Evolutionary conservation across 257 asterid genomes (phyloP).

Genomic region (Salvia splendens): DNA sequence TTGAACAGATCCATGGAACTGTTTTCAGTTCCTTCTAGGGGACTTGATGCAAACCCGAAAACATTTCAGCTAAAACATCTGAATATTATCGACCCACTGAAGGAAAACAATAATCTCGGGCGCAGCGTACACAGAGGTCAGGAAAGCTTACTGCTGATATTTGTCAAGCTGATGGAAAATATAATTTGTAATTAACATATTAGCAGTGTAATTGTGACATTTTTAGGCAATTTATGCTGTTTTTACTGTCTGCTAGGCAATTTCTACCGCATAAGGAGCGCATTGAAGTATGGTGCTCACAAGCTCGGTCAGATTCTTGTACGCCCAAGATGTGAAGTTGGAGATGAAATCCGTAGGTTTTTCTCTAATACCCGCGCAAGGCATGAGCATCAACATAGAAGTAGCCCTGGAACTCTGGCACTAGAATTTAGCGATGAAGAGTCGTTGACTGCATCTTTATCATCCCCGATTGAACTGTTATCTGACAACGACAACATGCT

Average conservation of each 20-base stretch:
- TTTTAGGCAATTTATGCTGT: background rate
- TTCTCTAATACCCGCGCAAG: slow-evolving; percentile 62
- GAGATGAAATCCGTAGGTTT: slow-evolving; percentile 51
- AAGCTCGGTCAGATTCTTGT: slow-evolving; percentile 66
- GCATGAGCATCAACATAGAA: slow-evolving; percentile 40
- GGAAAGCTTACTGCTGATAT: slow-evolving; percentile 19
- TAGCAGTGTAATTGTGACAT: no score
- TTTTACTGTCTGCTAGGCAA: slow-evolving; percentile 50
- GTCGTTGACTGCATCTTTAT: slow-evolving; percentile 38
- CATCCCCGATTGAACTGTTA: slow-evolving; percentile 44
- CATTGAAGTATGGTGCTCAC: slow-evolving; percentile 81
- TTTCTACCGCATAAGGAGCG: slow-evolving; percentile 83
- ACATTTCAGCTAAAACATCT: slow-evolving; percentile 61
- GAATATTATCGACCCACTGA: slow-evolving; percentile 81
- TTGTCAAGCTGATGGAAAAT: background rate
- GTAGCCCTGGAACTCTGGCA: slow-evolving; percentile 33
- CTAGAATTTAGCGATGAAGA: slow-evolving; percentile 39
- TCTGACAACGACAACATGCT: slow-evolving; percentile 46
- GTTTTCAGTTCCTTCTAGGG: slow-evolving; percentile 56
- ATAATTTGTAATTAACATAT: no score
- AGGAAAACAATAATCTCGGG: slow-evolving; percentile 83
- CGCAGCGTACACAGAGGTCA: slow-evolving; percentile 91
- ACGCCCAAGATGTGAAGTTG: slow-evolving; percentile 57
- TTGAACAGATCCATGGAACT: slow-evolving; percentile 56
- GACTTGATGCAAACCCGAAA: slow-evolving; percentile 47